Base-by-base conservation (phyloP, 2,329 filamentous ascomycete species). In the Microdochium bolleyi region DNA sequence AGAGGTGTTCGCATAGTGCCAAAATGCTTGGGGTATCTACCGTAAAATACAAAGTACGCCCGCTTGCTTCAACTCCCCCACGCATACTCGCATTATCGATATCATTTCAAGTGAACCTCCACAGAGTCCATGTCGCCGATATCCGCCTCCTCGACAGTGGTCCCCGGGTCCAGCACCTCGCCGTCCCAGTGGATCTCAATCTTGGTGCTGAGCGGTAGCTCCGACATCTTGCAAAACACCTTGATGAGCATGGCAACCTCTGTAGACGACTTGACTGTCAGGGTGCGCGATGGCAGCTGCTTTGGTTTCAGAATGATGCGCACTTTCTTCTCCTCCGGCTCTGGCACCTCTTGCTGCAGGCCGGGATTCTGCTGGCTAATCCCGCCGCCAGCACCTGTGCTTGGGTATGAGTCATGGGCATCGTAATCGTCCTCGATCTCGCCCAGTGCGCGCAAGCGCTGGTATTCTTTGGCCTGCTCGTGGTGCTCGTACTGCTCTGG, bases 181-280 rank as follows among this genome's bases (percentile, higher is more conserved):
- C 90, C 90, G 60, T 95, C 90, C 67, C 90, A 92, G 58, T 78
- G 74, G 11, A 95, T 71, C 37, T 77, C 75, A 2, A 94, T 70
- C 0, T 75, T 67, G 58, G 75, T 77, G 3, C 78, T 75, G 1
- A 70, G 63, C 0, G 70, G 67, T 19, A 92, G 65, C 0, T 72
- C 60, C 27, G 78, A 75, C 58, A 76, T 71, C 37, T 72, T 72
- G 50, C 82, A 78, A 64, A 87, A 92, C 3, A 76, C 79, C 38
- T 71, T 73, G 19, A 87, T 71, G 51, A 95, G 74, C 51, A 79
- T 82, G 30, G 75, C 76, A 24, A 91, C 75, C 2, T 73, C 76
- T 1, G 83, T 89, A 50, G 77, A 74, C 52, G 71, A 66, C 27
- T 73, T 71, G 1, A 79, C 75, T n/a, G 69, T 74, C 37, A 82